These are phyloP conservation scores for Rhizopus stolonifer DNA, from an alignment of 371 early-diverging fungal species.

Conservation along the genomic window DNA sequence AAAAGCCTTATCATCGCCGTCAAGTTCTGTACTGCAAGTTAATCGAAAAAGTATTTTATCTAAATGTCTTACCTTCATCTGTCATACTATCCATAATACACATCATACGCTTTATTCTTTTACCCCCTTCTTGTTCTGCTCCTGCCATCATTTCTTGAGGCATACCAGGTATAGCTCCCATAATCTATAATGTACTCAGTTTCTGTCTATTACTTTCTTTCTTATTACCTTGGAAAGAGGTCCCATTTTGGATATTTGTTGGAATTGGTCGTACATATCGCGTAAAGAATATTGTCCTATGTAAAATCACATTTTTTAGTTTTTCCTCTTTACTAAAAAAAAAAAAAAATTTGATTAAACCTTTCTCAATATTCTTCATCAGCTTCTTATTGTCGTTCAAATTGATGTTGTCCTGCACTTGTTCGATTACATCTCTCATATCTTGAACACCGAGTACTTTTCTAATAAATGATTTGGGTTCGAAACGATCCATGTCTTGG, in stretches of 20 bases:
- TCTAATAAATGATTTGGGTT: conserved; percentile 91
- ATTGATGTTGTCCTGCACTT: conserved; percentile 84
- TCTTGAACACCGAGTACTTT: conserved; percentile 99
- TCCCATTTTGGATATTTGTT: conserved; percentile 93
- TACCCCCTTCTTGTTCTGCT: conserved; percentile 76
- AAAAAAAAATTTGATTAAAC: conserved; percentile 25
- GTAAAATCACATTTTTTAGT: neutral
- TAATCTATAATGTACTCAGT: conserved; percentile 25
- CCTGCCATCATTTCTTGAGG: conserved; percentile 83
- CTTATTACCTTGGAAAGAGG: conserved; percentile 83
- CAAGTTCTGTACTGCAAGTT: conserved; percentile 70
- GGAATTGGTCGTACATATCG: conserved; percentile 97
- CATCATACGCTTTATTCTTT: conserved; percentile 84
- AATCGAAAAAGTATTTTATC: conserved; percentile 1
- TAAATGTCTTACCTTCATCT: conserved; percentile 70
- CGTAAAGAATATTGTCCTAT: conserved; percentile 87
- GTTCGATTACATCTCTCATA: conserved; percentile 91
- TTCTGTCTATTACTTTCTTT: neutral
- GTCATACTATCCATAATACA: conserved; percentile 98
- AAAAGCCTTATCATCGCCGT: conserved; percentile 91
- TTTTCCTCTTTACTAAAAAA: neutral
- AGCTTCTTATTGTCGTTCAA: conserved; percentile 86
- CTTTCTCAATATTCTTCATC: conserved; percentile 92
- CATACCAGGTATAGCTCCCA: conserved; percentile 98
- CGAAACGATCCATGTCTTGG: conserved; percentile 96